Evolutionary conservation across 148 eudicot genomes (phyloP), one percentile per base, ranked within the genome.

Genomic region (Simmondsia chinensis): DNA sequence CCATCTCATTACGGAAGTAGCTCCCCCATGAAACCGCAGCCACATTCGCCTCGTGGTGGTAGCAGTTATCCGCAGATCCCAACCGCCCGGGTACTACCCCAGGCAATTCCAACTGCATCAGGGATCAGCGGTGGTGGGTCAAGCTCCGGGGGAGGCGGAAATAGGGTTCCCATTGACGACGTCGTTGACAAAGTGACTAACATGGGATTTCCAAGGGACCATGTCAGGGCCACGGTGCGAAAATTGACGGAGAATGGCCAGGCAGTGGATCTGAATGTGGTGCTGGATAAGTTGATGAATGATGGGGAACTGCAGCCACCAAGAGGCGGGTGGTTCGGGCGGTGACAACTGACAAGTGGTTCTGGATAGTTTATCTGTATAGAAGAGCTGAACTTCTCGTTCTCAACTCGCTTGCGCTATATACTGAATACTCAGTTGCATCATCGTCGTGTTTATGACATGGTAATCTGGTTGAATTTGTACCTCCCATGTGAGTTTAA

Each of bases 151-250:
- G 89, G 89, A 32, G n/a, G 69, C 4, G 94, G 82, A 14, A 83
- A 88, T 47, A 74, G 68, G 79, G 89, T 88, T 18, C 94, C 96
- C 2, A 66, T 83, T 14, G 96, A 88, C 59, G 96, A 88, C 47
- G 86, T 88, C 35, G 65, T 88, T 17, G 89, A 88, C 60, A 88
- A 71, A 56, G 81, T 88, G 24, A 75, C 94, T 1, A 75, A 29
- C 14, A 88, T 88, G 96, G 96, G 96, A 19, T 88, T 88, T 52
- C 57, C 96, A 5, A 83, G 94, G 48, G 96, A 88, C 19, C 86
- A 77, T 54, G 96, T 83, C 5, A 72, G 73, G 53, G 97, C 79
- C 15, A 88, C 91, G 1, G 97, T 88, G 6, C 63, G 84, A 14
- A 77, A 58, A 56, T 40, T 88, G 57, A 83, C 87, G 0, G 94